Base-by-base conservation (phyloP, 805 yeast genomes). In the Metschnikowia noctiluminum region DNA sequence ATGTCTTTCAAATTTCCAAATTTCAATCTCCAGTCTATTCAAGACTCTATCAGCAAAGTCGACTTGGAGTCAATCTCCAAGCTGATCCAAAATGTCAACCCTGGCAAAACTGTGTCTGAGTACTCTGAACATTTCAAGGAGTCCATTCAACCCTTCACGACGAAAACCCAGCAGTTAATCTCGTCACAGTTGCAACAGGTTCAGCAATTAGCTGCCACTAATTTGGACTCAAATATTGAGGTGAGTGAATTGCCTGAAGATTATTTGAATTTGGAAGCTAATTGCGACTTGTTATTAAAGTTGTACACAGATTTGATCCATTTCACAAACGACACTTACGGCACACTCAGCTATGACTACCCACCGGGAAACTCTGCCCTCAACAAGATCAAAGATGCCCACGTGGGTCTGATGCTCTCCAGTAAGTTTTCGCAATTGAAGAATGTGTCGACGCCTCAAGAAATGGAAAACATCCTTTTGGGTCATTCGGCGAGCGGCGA, bases 181-280 rank as follows among this genome's bases (percentile, higher is more conserved):
- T 82, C 84, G 57, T 81, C 81, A 58, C 84, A 77, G 57, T 75
- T 85, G 51, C 85, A 87, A 40, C 77, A 72, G 56, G 71, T 72
- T 16, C 76, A 71, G 48, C 74, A 68, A 38, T 64, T 72, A 49
- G 72, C 73, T 14, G 56, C 64, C 40, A 50, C 56, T 35, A 59
- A 59, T 47, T 53, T 62, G 30, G 56, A 61, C 42, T 51, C 64
- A 34, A 73, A 81, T 35, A 76, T 82, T 48, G 88, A 82, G 54
- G 84, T 84, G 41, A 79, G 86, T 48, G 89, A 85, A 63, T 74
- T 87, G 44, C 95, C 95, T 41, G 79, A 77, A 38, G 90, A 85
- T 53, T 87, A 87, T 65, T 74, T 80, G 48, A 76, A 78, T 50
- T 71, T 87, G 60, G 95, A 87, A 63, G 73, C 76, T 52, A 79